Base-by-base conservation (phyloP, 225 moss, liverwort and hornwort species). In the Marchantia paleacea region DNA sequence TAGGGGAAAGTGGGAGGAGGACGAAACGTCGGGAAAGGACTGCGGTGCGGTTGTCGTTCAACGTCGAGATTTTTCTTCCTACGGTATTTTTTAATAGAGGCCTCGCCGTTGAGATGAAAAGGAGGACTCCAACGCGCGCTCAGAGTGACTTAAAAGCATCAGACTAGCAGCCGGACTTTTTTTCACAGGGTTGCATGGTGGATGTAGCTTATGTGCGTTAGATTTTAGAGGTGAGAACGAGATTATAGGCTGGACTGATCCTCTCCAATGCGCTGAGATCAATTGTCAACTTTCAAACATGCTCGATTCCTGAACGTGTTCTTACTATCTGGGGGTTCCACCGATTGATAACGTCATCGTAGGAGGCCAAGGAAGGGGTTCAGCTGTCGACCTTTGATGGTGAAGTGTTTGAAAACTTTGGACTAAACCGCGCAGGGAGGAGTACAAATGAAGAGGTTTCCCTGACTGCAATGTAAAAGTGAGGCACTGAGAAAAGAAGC, bases 1-100 rank as follows among this genome's bases (percentile, higher is more conserved):
- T 86, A 76, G 78, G 73, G 57, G 81, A 70, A 79, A 80, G 76
- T 64, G 64, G 64, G 24, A 75, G 15, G 69, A 67, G 29, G 57
- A 78, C 25, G 79, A 72, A 74, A 57, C 50, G 31, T 31, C 39
- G 72, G 62, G 47, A 68, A 69, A 63, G 48, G 72, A n/a, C 28
- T 51, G 8, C 3, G 39, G 77, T 77, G 73, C 48, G 52, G 15
- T 65, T 73, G 64, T 49, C 64, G 72, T 58, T 68, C 24, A 24
- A 28, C 25, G 49, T 55, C 29, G 78, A 66, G n/a, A 77, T 66
- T 61, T 63, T 75, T 70, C 64, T 81, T 47, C 78, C 78, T 60
- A 67, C 83, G 81, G 78, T 52, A 39, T 39, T 39, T 77, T 19
- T 67, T 52, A 75, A 75, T 80, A 22, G 73, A 72, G 14, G 61